Percentiles rank a stretch among this genome's conserved stretches.
These are phyloP conservation scores for Eragrostis nindensis DNA, from an alignment of 176 grass and related monocot species.

Conservation along the genomic window DNA sequence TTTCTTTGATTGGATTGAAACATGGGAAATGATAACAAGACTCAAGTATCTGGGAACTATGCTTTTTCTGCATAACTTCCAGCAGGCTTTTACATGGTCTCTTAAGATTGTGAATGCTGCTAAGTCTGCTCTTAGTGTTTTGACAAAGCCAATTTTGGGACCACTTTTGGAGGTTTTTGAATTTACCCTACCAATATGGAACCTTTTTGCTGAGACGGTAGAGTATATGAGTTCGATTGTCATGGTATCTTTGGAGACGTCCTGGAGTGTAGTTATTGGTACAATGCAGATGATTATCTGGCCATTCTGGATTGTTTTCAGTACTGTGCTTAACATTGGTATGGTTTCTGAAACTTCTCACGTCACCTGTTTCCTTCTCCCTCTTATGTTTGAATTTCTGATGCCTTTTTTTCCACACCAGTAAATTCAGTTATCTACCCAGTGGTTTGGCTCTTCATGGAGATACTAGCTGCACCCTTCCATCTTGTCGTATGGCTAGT, in stretches of 20 bases:
- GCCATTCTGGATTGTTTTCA: slow-evolving; percentile 81
- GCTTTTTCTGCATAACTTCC: slow-evolving; percentile 96
- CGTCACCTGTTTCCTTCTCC: slow-evolving; percentile 12
- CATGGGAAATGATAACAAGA: slow-evolving; percentile 98
- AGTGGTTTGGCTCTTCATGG: slow-evolving; percentile 68
- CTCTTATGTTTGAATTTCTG: slow-evolving; percentile 37
- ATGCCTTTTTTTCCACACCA: slow-evolving; percentile 42
- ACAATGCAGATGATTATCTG: slow-evolving; percentile 73
- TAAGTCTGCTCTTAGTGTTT: slow-evolving; percentile 70
- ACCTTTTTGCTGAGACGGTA: slow-evolving; percentile 60
- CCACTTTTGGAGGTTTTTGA: slow-evolving; percentile 84
- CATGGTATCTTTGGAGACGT: slow-evolving; percentile 59
- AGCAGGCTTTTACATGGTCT: slow-evolving; percentile 82
- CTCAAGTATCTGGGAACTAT: slow-evolving; percentile 95
- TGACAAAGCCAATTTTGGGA: slow-evolving; percentile 75
- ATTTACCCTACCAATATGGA: slow-evolving; percentile 79
- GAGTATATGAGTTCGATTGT: slow-evolving; percentile 59
- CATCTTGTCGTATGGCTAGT: slow-evolving; percentile 51
- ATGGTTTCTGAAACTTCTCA: slow-evolving; percentile 39
- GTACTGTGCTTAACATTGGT: slow-evolving; percentile 65
- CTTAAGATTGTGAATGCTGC: slow-evolving; percentile 72
- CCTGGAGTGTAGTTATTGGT: slow-evolving; percentile 57
- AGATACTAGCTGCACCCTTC: slow-evolving; percentile 73
- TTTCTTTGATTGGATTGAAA: slow-evolving; percentile 98
- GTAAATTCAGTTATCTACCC: slow-evolving; percentile 79